Percentiles rank a stretch among this genome's conserved stretches.
Conservation (phyloP, 169 alveolate genomes). For the Plasmodium falciparum region DNA sequence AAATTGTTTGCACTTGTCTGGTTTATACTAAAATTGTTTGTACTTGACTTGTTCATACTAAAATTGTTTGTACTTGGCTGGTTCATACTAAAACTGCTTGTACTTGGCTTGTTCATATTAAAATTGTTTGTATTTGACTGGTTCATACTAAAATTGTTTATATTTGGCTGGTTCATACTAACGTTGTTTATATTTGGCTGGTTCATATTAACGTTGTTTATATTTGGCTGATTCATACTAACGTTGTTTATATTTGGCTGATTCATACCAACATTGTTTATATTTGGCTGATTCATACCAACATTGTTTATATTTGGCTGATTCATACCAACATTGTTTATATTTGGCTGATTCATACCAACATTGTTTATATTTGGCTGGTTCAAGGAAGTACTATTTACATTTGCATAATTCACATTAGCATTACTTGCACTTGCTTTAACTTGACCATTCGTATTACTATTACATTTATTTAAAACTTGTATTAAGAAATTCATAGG, state of each 20-base stretch:
- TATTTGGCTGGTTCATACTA: not conserved
- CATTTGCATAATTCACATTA: not conserved
- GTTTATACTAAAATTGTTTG: too few relatives aligned
- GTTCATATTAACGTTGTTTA: not conserved
- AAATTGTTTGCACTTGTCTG: constrained; percentile 1
- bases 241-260: not conserved
- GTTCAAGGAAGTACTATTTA: not conserved
- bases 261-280: not conserved
- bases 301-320: not conserved
- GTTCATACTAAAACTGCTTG: not conserved
- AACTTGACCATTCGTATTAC: constrained; percentile 7
- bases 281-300: not conserved
- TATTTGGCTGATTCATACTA: not conserved
- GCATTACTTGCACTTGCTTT: not conserved
- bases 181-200: constrained; percentile 4
- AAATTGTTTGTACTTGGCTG: too few relatives aligned
- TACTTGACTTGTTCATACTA: too few relatives aligned
- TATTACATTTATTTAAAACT: constrained; percentile 39
- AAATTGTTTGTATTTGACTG: not conserved
- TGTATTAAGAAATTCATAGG: constrained; percentile 66
- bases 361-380: not conserved
- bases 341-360: not conserved
- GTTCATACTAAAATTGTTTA: constrained; percentile 1
- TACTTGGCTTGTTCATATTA: not conserved
- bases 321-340: not conserved